Evolutionary conservation across 2,329 filamentous ascomycete species (phyloP).

Genomic region (Fusarium haematococcum): DNA sequence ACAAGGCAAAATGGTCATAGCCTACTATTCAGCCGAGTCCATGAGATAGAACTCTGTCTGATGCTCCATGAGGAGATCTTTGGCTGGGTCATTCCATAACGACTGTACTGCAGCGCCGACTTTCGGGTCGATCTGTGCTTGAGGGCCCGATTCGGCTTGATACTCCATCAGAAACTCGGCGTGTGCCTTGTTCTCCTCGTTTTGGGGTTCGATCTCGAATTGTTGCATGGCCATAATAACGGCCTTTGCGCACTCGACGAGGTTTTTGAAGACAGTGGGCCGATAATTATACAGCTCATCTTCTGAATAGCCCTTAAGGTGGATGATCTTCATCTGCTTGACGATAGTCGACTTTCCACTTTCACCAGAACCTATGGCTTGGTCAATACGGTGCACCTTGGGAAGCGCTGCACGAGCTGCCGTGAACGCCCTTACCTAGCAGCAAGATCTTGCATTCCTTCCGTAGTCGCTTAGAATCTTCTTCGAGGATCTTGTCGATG

Average conservation of each 20-base stretch:
- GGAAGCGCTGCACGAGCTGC: conserved; percentile 12
- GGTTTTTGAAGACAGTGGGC: conserved; percentile 97
- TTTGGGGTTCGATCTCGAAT: conserved; percentile 85
- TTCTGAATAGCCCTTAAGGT: conserved; percentile 95
- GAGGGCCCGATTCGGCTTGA: conserved; percentile 89
- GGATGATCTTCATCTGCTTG: conserved; percentile 99
- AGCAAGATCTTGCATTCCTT: conserved; percentile 99
- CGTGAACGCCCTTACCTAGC: conserved; percentile 73
- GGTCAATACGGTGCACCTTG: conserved; percentile 30
- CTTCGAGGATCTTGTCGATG: conserved; percentile 93
- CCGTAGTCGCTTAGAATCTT: conserved; percentile 91
- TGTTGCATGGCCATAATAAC: conserved; percentile 92
- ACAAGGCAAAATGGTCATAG: conserved; percentile 22
- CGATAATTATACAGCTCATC: conserved; percentile 96
- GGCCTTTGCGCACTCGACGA: conserved; percentile 95
- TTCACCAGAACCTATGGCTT: conserved; percentile 85
- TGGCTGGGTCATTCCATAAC: conserved; percentile 90
- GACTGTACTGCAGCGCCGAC: conserved; percentile 86
- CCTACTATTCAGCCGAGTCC: conserved; percentile 98
- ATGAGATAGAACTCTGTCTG: conserved; percentile 99
- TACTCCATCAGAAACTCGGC: conserved; percentile 88
- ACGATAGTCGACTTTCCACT: conserved; percentile 99
- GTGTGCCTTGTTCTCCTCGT: conserved; percentile 77
- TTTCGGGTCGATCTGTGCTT: conserved; percentile 82
- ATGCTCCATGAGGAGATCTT: conserved; percentile 86